Evolutionary conservation across 805 yeast genomes (phyloP), one percentile per base, ranked within the genome.

Genomic region (Nakazawaea populi): DNA sequence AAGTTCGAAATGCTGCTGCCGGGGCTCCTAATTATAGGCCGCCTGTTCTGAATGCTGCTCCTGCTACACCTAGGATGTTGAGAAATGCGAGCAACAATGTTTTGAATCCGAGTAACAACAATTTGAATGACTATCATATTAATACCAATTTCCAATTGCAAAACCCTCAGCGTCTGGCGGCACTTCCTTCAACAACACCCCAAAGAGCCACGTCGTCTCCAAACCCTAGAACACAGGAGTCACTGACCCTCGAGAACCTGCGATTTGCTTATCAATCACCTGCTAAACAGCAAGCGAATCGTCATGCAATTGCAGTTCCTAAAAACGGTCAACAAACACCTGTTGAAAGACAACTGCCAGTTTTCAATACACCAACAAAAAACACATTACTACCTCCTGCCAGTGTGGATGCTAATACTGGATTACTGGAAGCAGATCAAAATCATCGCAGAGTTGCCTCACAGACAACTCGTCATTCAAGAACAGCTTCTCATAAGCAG

Each of bases 21-120:
- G 36, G 36, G 9, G 12, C 36, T 34, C 30, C 46, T 11, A 36
- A 11, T 27, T 18, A 32, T 18, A 37, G 41, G 42, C 46, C 12
- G 44, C 36, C 42, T 34, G 55, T 30, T 55, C 65, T 46, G 31
- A 69, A 67, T 48, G 77, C 74, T 4, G 73, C 67, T 12, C 87
- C 86, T 2, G 88, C 88, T 1, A 83, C 89, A 1, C 87, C 88
- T 7, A 67, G 88, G 57, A 83, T 83, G 88, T 66, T 83, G 45
- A 72, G 86, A 57, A 80, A 79, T 58, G 76, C 77, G 3, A 75
- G 81, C 54, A 77, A 76, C 1, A 65, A 65, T 12, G 47, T 47
- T n/a, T 37, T 51, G 40, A 42, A 44, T 40, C 48, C 49, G 3
- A 52, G 44, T 29, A 48, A 36, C 34, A 52, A 48, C 18, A 47